phyloP scores from a whole-genome alignment of 1,284 basidiomycete species.

The Rhodotorula sp. region DNA sequence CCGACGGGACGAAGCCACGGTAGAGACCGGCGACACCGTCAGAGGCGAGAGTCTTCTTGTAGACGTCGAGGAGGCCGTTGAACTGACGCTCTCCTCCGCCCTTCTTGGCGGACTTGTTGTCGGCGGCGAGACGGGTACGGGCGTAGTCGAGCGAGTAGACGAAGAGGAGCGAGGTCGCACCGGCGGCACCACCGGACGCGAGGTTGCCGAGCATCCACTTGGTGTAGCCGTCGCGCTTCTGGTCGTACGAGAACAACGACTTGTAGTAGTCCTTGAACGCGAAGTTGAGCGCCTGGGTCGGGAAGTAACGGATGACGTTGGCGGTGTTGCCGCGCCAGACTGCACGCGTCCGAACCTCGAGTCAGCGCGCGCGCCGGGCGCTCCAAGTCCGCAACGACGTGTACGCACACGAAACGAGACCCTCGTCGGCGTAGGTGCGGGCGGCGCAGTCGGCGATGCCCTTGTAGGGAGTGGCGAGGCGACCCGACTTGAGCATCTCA shows the following conservation, averaged over 20 bases:
- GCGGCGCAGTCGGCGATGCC: constrained; percentile 82
- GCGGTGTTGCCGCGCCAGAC: constrained; percentile 96
- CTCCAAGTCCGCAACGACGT: background rate
- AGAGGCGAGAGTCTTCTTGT: constrained; percentile 80
- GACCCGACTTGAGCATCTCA: constrained; percentile 49
- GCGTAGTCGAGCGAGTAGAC: constrained; percentile 97
- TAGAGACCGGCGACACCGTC: constrained; percentile 59
- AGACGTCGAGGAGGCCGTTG: constrained; percentile 92
- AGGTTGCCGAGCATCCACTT: constrained; percentile 60
- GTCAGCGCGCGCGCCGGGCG: background rate
- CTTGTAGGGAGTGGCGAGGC: constrained; percentile 64
- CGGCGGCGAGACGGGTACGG: constrained; percentile 95
- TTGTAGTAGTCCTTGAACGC: constrained; percentile 85
- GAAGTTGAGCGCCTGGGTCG: constrained; percentile 92
- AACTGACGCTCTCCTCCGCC: constrained; percentile 82
- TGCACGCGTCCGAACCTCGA: too few relatives aligned
- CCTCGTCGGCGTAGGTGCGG: constrained; percentile 88
- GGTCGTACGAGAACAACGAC: constrained; percentile 63
- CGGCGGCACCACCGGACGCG: constrained; percentile 72
- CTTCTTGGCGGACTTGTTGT: constrained; percentile 77
- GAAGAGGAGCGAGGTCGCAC: constrained; percentile 76
- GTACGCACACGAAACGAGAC: constrained; percentile 62
- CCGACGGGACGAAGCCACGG: constrained; percentile 91
- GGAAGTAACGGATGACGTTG: constrained; percentile 98
- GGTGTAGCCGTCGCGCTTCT: constrained; percentile 46